Evolutionary conservation across 768 basidiomycete species (phyloP).

Genomic region (Termitomyces sp.): DNA sequence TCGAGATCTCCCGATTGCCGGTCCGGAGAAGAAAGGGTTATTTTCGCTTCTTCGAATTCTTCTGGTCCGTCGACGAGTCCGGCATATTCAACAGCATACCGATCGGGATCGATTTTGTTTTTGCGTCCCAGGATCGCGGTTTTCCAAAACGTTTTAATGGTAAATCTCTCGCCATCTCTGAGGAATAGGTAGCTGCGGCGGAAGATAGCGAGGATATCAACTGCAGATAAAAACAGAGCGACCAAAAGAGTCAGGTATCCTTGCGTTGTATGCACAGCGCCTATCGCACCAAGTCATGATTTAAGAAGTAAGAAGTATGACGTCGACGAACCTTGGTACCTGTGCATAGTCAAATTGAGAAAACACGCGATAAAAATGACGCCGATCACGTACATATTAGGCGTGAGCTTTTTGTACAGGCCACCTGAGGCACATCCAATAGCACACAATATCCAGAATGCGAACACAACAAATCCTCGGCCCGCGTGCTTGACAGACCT

Average conservation of each 20-base stretch:
- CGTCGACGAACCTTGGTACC: slow-evolving; percentile 55
- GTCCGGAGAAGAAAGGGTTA: slow-evolving; percentile 17
- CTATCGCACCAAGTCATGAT: slow-evolving; percentile 15
- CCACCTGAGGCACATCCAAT: slow-evolving; percentile 65
- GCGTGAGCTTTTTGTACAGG: slow-evolving; percentile 73
- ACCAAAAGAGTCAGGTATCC: slow-evolving; percentile 46
- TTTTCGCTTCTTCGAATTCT: slow-evolving; percentile 43
- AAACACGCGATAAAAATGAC: slow-evolving; percentile 3
- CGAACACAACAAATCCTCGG: slow-evolving; percentile 49
- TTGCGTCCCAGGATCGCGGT: slow-evolving; percentile 49
- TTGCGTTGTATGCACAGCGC: slow-evolving; percentile 53
- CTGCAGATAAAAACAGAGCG: slow-evolving; percentile 29
- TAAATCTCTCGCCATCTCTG: slow-evolving; percentile 34
- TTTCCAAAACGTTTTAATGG: slow-evolving; percentile 49
- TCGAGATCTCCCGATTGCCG: slow-evolving; percentile 24
- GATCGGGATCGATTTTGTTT: slow-evolving; percentile 21
- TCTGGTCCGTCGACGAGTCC: slow-evolving; percentile 53
- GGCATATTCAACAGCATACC: slow-evolving; percentile 45
- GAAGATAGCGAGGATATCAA: slow-evolving; percentile 49
- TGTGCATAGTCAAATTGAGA: slow-evolving; percentile 24
- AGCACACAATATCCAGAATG: slow-evolving; percentile 55
- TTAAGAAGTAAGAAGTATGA: neutral
- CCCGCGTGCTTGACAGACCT: slow-evolving; percentile 70
- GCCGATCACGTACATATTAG: slow-evolving; percentile 64
- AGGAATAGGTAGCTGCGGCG: slow-evolving; percentile 48